A percentile compares a stretch with the other conserved stretches of the same genome.
These are phyloP conservation scores for Babesia microti DNA, from an alignment of 169 alveolate species.

Conservation along the genomic window DNA sequence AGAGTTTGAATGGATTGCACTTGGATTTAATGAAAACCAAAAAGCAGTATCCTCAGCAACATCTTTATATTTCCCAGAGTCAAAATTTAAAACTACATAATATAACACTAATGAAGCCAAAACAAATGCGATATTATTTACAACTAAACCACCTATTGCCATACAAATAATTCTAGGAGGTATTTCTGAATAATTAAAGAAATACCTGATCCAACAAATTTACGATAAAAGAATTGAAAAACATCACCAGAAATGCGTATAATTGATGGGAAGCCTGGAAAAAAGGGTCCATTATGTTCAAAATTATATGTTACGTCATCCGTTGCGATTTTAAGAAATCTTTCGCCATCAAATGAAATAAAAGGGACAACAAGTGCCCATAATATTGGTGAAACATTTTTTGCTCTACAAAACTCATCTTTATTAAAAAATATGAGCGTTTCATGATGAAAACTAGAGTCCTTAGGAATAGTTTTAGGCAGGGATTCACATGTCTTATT, in stretches of 20 bases:
- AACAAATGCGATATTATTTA: not conserved
- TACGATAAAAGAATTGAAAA: conserved; percentile 5
- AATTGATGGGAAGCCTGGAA: conserved; percentile 53
- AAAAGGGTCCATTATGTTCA: conserved; percentile 56
- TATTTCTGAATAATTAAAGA: not conserved
- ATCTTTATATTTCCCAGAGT: conserved; percentile 7
- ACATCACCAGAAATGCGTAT: conserved; percentile 13
- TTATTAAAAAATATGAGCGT: too few relatives aligned
- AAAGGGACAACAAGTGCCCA: conserved; percentile 35
- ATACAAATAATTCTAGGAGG: conserved; percentile 6
- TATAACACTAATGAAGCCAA: not conserved
- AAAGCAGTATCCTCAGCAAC: conserved; percentile 9
- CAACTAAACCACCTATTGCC: conserved; percentile 24
- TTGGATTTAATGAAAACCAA: conserved; percentile 10
- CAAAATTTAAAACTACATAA: not conserved
- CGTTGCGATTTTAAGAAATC: conserved; percentile 41
- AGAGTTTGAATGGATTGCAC: conserved; percentile 17
- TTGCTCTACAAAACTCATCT: too few relatives aligned
- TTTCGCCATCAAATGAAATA: conserved; percentile 55
- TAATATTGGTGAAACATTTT: too few relatives aligned
- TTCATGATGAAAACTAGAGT: too few relatives aligned
- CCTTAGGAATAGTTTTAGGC: too few relatives aligned
- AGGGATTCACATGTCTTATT: too few relatives aligned
- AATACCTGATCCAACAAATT: conserved; percentile 1
- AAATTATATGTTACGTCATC: conserved; percentile 44